Percentiles rank a stretch among this genome's conserved stretches.
Evolutionary conservation across 331 rosid genomes (phyloP).

Genomic region (Malus hybrid): DNA sequence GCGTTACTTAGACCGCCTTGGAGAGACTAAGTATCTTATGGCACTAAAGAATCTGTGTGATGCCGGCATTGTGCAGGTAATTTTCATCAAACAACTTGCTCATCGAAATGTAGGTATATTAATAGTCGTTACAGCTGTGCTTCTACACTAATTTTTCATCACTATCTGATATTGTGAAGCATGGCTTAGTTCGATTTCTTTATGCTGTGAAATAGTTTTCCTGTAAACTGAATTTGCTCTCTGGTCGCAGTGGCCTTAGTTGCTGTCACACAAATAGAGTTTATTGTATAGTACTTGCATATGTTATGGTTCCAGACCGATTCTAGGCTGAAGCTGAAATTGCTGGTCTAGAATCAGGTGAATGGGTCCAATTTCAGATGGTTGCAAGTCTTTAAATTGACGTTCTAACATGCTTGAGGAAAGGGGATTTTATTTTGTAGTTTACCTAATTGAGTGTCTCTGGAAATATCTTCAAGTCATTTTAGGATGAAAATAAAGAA

Average conservation of each 20-base stretch:
- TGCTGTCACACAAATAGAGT: neutral
- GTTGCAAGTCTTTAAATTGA: neutral
- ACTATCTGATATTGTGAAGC: neutral
- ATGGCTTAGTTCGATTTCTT: neutral
- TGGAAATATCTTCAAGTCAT: neutral
- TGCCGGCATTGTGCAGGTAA: conserved; percentile 88
- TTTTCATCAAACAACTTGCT: neutral
- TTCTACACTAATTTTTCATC: neutral
- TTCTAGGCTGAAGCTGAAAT: neutral
- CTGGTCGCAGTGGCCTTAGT: neutral
- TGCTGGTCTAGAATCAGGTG: neutral
- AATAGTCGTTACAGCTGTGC: neutral
- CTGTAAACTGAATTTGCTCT: neutral
- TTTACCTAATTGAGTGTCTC: neutral
- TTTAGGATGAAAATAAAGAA: neutral
- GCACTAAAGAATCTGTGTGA: conserved; percentile 89
- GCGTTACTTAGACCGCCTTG: conserved; percentile 88
- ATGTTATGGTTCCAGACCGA: neutral
- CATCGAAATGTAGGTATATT: neutral
- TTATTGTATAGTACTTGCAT: neutral
- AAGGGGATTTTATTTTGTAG: neutral
- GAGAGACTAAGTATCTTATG: conserved; percentile 97
- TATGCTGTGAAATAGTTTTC: neutral
- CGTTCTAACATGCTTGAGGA: neutral
- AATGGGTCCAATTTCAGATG: neutral